Evolutionary conservation across 2,329 filamentous ascomycete species (phyloP).

Genomic region (Clathrospora elynae): DNA sequence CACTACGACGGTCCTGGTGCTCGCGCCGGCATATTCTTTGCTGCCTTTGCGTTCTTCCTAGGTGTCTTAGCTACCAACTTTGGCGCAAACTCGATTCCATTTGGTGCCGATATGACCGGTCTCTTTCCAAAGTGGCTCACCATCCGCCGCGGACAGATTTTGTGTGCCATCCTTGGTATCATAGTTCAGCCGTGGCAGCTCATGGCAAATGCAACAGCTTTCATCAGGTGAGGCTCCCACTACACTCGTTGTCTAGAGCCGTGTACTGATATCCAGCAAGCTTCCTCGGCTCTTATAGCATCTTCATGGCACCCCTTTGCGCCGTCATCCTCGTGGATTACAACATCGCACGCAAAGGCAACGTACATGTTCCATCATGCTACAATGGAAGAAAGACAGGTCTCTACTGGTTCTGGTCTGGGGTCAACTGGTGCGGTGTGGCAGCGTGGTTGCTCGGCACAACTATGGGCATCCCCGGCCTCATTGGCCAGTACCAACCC

Average conservation of each 20-base stretch:
- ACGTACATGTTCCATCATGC: constrained; percentile 49
- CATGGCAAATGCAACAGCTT: constrained; percentile 48
- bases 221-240: constrained; percentile 35
- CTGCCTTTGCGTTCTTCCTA: constrained; percentile 44
- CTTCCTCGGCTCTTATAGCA: constrained; percentile 51
- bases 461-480: constrained; percentile 43
- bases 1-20: constrained; percentile 48
- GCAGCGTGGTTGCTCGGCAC: constrained; percentile 39
- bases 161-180: constrained; percentile 48
- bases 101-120: constrained; percentile 51
- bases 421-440: constrained; percentile 43
- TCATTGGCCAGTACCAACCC: constrained; percentile 40
- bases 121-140: constrained; percentile 52
- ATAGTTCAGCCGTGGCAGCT: constrained; percentile 53
- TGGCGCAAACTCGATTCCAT: constrained; percentile 50
- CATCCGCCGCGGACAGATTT: constrained; percentile 51
- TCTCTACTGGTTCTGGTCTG: constrained; percentile 41
- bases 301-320: constrained; percentile 51
- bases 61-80: constrained; percentile 54
- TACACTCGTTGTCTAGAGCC: no score
- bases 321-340: constrained; percentile 49
- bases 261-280: constrained; percentile 27
- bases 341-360: constrained; percentile 50
- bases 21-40: constrained; percentile 51
- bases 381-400: constrained; percentile 34